These are phyloP conservation scores for Discostella pseudostelligera DNA, from an alignment of 108 stramenopile species.

Conservation along the genomic window DNA sequence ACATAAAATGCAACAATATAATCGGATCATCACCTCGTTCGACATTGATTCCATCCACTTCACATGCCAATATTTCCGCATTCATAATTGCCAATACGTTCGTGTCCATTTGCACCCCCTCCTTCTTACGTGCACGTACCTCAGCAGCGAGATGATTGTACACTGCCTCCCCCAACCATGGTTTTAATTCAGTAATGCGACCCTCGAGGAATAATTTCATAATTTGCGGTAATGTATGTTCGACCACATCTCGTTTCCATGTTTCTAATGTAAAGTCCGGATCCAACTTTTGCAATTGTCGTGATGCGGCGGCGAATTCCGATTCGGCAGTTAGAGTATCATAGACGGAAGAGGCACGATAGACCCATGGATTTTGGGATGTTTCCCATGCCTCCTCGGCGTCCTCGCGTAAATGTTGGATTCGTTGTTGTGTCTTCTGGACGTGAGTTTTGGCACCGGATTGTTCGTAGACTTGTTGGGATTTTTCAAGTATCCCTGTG, in stretches of 20 bases:
- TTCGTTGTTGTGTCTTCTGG: slow-evolving; percentile 57
- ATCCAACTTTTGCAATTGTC: slow-evolving; percentile 93
- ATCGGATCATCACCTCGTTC: slow-evolving; percentile 87
- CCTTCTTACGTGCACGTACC: slow-evolving; percentile 81
- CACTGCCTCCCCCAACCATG: slow-evolving; percentile 89
- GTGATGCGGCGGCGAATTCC: slow-evolving; percentile 86
- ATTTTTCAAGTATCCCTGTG: slow-evolving; percentile 59
- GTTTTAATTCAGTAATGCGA: slow-evolving; percentile 79
- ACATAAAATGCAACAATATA: slow-evolving; percentile 93
- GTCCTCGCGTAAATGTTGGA: slow-evolving; percentile 81
- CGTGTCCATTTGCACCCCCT: slow-evolving; percentile 91
- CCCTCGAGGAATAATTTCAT: slow-evolving; percentile 91
- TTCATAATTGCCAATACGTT: slow-evolving; percentile 95
- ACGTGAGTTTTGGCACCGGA: slow-evolving; percentile 64
- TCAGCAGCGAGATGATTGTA: slow-evolving; percentile 88
- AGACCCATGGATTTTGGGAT: slow-evolving; percentile 98
- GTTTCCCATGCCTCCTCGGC: slow-evolving; percentile 97
- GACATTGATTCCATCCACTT: slow-evolving; percentile 67
- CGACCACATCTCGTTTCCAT: slow-evolving; percentile 88
- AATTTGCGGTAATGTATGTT: slow-evolving; percentile 85
- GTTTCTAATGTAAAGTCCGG: slow-evolving; percentile 91
- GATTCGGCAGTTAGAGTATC: slow-evolving; percentile 96
- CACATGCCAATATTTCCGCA: slow-evolving; percentile 88
- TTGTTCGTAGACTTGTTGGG: slow-evolving; percentile 68
- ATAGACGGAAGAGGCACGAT: slow-evolving; percentile 91